A percentile compares a stretch with the other conserved stretches of the same genome.
Conservation (phyloP, 2,329 filamentous ascomycete genomes). For the Penicillium sp. region DNA sequence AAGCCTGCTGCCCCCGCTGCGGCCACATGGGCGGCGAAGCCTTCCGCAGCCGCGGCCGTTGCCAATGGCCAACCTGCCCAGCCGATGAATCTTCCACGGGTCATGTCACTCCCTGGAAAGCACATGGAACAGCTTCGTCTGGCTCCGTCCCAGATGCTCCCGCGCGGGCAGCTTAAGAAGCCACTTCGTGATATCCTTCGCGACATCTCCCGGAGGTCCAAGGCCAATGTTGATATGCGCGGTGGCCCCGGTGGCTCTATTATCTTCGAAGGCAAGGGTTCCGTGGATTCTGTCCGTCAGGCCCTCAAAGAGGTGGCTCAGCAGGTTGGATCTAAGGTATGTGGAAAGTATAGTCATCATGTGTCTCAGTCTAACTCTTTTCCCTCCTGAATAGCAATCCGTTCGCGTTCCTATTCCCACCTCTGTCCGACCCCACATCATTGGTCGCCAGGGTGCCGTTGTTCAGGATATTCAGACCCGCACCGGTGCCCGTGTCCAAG, state of each 20-base stretch:
- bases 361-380: constrained; percentile 3
- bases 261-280: constrained; percentile 79
- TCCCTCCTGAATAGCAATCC: constrained; percentile 49
- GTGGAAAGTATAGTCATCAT: constrained; percentile 20
- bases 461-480: constrained; percentile 87
- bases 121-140: constrained; percentile 72
- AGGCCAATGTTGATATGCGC: constrained; percentile 75
- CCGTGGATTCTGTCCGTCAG: constrained; percentile 76
- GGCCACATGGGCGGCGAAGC: constrained; percentile 71
- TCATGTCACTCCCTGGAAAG: constrained; percentile 75
- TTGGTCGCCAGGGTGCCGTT: constrained; percentile 82
- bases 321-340: constrained; percentile 79
- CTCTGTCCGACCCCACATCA: constrained; percentile 81
- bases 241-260: constrained; percentile 67
- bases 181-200: constrained; percentile 79
- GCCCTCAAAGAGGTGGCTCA: constrained; percentile 84
- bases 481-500: constrained; percentile 83
- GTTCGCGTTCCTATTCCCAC: constrained; percentile 75
- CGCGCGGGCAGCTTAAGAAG: constrained; percentile 73
- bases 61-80: constrained; percentile 45
- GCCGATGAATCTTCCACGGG: constrained; percentile 52
- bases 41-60: constrained; percentile 36
- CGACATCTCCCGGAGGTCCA: constrained; percentile 88
- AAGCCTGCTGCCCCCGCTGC: constrained; percentile 61
- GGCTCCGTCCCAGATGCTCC: constrained; percentile 69